Evolutionary conservation across 2,329 filamentous ascomycete genomes (phyloP).

Genomic region (Fonsecaea multimorphosa): DNA sequence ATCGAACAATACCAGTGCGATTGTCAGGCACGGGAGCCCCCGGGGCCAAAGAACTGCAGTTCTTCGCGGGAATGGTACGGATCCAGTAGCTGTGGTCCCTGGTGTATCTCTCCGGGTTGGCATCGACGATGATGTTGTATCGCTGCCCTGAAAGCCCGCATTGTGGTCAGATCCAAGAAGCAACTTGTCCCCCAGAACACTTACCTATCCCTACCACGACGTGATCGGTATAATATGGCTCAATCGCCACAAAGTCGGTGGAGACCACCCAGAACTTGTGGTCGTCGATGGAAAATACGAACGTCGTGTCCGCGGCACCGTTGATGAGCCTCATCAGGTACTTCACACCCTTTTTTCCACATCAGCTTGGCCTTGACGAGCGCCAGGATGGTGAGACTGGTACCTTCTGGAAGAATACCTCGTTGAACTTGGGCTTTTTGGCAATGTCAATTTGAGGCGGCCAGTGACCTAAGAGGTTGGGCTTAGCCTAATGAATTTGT

Average conservation of each 20-base stretch:
- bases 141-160: conserved; percentile 9
- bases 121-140: conserved; percentile 17
- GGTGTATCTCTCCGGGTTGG: conserved; percentile 2
- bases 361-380: too few relatives aligned
- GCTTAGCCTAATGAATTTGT: not conserved
- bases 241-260: conserved; percentile 17
- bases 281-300: conserved; percentile 20
- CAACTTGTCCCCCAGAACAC: not conserved
- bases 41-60: conserved; percentile 2
- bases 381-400: not conserved
- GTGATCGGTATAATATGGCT: conserved; percentile 18
- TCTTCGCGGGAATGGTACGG: conserved; percentile 7
- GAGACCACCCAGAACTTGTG: conserved; percentile 15
- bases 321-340: conserved; percentile 20
- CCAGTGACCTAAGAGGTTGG: not conserved
- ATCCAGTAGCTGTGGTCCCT: conserved; percentile 14
- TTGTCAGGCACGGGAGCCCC: not conserved
- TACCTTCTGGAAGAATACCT: conserved; percentile 12
- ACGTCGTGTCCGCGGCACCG: conserved; percentile 8
- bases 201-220: conserved; percentile 17
- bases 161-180: not conserved
- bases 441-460: not conserved
- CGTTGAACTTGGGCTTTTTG: not conserved
- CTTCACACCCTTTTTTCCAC: conserved; percentile 1
- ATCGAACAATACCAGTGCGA: conserved; percentile 9